These are phyloP conservation scores for Knufia petricola DNA, from an alignment of 2,329 filamentous ascomycete genomes.

Conservation along the genomic window DNA sequence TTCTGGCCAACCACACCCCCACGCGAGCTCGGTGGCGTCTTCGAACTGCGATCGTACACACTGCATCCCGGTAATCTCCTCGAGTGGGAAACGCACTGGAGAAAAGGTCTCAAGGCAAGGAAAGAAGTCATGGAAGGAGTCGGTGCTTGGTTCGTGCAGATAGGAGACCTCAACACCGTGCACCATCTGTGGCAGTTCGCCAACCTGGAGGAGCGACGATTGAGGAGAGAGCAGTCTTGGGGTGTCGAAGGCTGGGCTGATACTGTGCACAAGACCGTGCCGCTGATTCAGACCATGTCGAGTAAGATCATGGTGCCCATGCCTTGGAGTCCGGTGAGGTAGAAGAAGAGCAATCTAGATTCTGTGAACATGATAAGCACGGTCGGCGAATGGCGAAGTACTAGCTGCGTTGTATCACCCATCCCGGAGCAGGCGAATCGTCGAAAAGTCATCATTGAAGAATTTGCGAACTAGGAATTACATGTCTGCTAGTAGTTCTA, in stretches of 20 bases:
- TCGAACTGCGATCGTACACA: constrained; percentile 94
- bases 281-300: constrained; percentile 93
- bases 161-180: constrained; percentile 93
- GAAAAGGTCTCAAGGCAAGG: constrained; percentile 78
- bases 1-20: constrained; percentile 97
- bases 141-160: constrained; percentile 97
- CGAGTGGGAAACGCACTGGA: constrained; percentile 98
- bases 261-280: constrained; percentile 96
- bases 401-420: not conserved
- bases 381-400: not conserved
- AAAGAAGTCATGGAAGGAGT: constrained; percentile 98
- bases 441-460: not conserved
- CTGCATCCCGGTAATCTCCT: constrained; percentile 90
- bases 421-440: not conserved
- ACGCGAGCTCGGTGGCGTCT: constrained; percentile 79
- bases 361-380: not conserved
- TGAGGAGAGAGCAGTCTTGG: constrained; percentile 90
- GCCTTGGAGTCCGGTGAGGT: constrained; percentile 91
- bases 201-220: constrained; percentile 85
- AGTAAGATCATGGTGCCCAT: constrained; percentile 86
- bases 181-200: constrained; percentile 99
- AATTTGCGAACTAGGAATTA: not conserved
- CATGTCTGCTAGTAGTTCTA: too few species aligned
- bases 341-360: constrained; percentile 17
- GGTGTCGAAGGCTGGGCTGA: constrained; percentile 89